Percentiles rank a stretch among this genome's conserved stretches.
phyloP scores from a whole-genome alignment of 345 rosid genomes.

The Murraya paniculata region DNA sequence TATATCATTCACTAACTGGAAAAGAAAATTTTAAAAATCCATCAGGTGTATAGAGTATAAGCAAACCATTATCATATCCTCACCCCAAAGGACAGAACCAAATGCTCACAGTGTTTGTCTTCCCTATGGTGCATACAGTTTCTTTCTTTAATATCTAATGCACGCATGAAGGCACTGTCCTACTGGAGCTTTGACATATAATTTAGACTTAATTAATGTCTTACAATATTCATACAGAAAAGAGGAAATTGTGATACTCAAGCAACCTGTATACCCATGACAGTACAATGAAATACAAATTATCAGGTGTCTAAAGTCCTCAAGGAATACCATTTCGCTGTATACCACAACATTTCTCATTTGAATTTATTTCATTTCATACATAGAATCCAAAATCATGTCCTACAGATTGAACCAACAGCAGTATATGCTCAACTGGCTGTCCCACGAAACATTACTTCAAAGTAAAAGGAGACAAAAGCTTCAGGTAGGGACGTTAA shows the following conservation, averaged over 20 bases:
- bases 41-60: neutral
- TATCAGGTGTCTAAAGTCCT: neutral
- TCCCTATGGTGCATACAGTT: neutral
- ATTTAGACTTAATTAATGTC: neutral
- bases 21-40: neutral
- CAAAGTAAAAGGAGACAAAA: neutral
- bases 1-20: no score
- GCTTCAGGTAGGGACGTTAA: neutral
- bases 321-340: neutral
- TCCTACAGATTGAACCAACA: neutral
- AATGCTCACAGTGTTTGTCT: neutral
- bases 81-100: neutral
- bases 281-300: neutral
- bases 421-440: neutral
- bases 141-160: neutral
- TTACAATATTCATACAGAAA: neutral
- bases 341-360: neutral
- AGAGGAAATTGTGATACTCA: neutral
- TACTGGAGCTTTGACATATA: neutral
- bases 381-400: neutral
- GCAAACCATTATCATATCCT: neutral
- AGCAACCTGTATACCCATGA: neutral
- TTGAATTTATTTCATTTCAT: neutral
- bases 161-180: neutral
- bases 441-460: neutral